phyloP scores from a whole-genome alignment of 345 rosid genomes.

The Euphorbia peplus region DNA sequence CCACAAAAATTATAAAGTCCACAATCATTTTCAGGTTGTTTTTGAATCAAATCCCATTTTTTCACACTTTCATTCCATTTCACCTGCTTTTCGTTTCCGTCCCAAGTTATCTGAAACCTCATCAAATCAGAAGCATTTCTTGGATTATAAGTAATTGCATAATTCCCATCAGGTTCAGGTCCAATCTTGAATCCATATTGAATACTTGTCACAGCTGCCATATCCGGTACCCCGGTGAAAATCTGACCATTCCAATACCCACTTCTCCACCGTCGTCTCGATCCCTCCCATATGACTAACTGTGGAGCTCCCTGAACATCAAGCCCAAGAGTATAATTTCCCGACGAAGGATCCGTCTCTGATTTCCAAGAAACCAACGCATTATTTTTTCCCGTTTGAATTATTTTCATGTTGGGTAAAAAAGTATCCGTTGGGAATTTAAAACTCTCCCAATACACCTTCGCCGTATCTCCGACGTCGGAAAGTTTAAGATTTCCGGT shows the following conservation, averaged over 20 bases:
- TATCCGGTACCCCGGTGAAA: conserved; percentile 56
- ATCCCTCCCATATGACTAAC: conserved; percentile 62
- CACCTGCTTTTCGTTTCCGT: conserved; percentile 55
- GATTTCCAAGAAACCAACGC: conserved; percentile 24
- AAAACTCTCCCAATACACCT: conserved; percentile 21
- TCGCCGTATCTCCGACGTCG: background rate
- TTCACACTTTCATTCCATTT: conserved; percentile 43
- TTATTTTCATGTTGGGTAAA: conserved; percentile 27
- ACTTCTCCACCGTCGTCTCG: conserved; percentile 63
- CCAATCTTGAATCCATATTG: conserved; percentile 55
- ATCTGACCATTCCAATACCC: conserved; percentile 66
- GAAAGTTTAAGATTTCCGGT: conserved; percentile 20
- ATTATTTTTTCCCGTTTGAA: conserved; percentile 8
- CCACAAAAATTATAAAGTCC: conserved; percentile 75
- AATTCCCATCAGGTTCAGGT: conserved; percentile 37
- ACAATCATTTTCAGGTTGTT: conserved; percentile 53
- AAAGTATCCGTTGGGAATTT: conserved; percentile 24
- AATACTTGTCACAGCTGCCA: conserved; percentile 32
- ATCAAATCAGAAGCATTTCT: conserved; percentile 31
- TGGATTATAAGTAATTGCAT: conserved; percentile 55
- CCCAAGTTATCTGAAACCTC: conserved; percentile 44
- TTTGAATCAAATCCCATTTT: conserved; percentile 42
- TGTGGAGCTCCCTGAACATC: conserved; percentile 67
- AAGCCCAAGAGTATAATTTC: conserved; percentile 39
- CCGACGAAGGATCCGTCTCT: conserved; percentile 27